phyloP scores from a whole-genome alignment of 1,139 yeast species.

The Magnusiomyces paraingens region DNA sequence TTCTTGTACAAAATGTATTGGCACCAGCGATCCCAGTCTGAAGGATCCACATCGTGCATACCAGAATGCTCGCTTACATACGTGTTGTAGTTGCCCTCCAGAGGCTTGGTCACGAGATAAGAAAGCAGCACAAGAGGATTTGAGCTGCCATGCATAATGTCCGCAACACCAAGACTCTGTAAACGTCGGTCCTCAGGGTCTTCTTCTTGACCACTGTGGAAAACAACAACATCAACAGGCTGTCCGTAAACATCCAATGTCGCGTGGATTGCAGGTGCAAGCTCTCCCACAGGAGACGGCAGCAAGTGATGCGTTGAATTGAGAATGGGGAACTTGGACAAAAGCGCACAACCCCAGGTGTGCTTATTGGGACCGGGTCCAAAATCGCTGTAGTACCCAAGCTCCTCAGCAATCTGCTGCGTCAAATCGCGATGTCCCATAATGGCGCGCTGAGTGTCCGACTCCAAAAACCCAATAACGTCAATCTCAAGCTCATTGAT shows the following conservation, averaged over 20 bases:
- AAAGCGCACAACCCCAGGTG: conserved; percentile 94
- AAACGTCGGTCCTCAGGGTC: conserved; percentile 88
- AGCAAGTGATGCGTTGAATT: conserved; percentile 83
- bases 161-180: conserved; percentile 71
- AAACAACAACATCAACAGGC: conserved; percentile 81
- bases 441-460: conserved; percentile 87
- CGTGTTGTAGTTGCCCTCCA: conserved; percentile 83
- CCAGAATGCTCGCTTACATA: conserved; percentile 79
- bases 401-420: conserved; percentile 83
- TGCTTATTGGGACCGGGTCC: conserved; percentile 98
- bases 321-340: conserved; percentile 89
- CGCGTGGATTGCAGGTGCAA: conserved; percentile 97
- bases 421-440: conserved; percentile 95
- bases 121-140: conserved; percentile 80
- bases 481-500: conserved; percentile 82
- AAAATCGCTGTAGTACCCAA: conserved; percentile 90
- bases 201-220: conserved; percentile 98
- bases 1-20: conserved; percentile 88
- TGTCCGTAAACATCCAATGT: conserved; percentile 87
- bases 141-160: conserved; percentile 69
- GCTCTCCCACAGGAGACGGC: conserved; percentile 95
- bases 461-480: conserved; percentile 82
- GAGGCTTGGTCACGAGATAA: conserved; percentile 82
- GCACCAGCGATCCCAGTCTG: conserved; percentile 98
- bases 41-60: conserved; percentile 87